Evolutionary conservation across 441 rosid genomes (phyloP).

Genomic region (Biscutella laevigata): DNA sequence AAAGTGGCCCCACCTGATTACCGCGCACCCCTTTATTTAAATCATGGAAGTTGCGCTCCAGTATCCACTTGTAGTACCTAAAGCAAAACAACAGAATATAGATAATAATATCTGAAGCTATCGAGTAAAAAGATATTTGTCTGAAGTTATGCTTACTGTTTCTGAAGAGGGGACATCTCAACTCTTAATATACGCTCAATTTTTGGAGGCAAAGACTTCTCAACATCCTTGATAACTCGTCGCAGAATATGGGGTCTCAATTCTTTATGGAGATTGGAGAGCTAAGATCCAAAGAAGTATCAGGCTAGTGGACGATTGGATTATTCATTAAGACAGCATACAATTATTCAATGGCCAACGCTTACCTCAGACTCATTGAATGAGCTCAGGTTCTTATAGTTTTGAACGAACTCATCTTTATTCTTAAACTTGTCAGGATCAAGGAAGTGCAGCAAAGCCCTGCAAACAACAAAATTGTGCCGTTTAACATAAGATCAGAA

Average conservation of each 20-base stretch:
- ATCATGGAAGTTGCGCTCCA: slow-evolving; percentile 98
- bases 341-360: slow-evolving; percentile 1
- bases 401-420: slow-evolving; percentile 93
- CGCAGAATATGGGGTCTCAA: slow-evolving; percentile 98
- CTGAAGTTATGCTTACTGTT: slow-evolving; percentile 56
- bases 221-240: slow-evolving; percentile 98
- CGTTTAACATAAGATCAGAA: slow-evolving; percentile 4
- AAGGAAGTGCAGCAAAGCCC: slow-evolving; percentile 99
- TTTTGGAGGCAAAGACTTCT: slow-evolving; percentile 98
- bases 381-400: slow-evolving; percentile 95
- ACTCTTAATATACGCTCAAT: slow-evolving; percentile 98
- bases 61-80: slow-evolving; percentile 99
- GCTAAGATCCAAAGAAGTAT: slow-evolving; percentile 41
- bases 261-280: slow-evolving; percentile 96
- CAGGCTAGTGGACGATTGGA: slow-evolving; percentile 5
- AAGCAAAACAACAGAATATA: slow-evolving; percentile 8
- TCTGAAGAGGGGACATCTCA: slow-evolving; percentile 99
- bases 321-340: slow-evolving; percentile 16
- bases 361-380: slow-evolving; percentile 93
- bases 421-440: slow-evolving; percentile 85
- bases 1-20: slow-evolving; percentile 64
- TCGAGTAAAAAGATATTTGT: slow-evolving; percentile 6
- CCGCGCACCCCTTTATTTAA: slow-evolving; percentile 99
- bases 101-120: not conserved
- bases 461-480: slow-evolving; percentile 21